Evolutionary conservation across 441 rosid species (phyloP).

Genomic region (Pelargonium citronellum): DNA sequence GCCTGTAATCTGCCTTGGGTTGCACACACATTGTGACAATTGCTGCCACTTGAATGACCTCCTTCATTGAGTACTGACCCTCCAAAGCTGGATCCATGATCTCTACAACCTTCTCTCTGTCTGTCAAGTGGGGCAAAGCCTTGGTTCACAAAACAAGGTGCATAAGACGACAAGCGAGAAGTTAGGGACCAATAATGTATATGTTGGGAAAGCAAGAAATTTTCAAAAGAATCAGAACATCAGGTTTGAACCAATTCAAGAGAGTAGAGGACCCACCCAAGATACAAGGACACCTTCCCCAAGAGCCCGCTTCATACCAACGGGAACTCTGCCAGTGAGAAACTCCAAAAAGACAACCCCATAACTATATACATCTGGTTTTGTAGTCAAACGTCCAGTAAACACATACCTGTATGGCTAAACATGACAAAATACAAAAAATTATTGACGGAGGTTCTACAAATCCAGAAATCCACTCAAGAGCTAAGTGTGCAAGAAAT

Average conservation of each 20-base stretch:
- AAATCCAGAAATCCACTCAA: background rate
- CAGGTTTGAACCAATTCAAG: background rate
- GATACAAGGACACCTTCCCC: conserved; percentile 5
- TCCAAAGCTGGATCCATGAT: conserved; percentile 84
- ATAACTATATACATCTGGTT: conserved; percentile 71
- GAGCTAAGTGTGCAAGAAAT: background rate
- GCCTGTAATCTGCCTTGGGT: conserved; percentile 85
- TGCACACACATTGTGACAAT: conserved; percentile 96
- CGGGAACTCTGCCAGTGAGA: conserved; percentile 51
- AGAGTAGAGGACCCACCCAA: conserved; percentile 24
- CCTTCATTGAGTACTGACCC: conserved; percentile 80
- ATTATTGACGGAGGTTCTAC: too few species aligned
- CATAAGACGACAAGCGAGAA: background rate
- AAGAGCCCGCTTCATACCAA: conserved; percentile 7
- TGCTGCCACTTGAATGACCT: conserved; percentile 91
- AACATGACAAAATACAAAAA: conserved; percentile 1
- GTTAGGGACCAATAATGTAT: background rate
- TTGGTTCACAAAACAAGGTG: conserved; percentile 22
- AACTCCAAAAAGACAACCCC: conserved; percentile 69
- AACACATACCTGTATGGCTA: conserved; percentile 46
- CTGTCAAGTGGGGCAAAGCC: conserved; percentile 76
- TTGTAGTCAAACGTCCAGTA: conserved; percentile 67
- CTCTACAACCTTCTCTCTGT: conserved; percentile 67
- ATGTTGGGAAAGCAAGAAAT: background rate
- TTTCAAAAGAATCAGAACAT: background rate